Evolutionary conservation across 306 rosid species (phyloP).

Genomic region (Bauhinia variegata): DNA sequence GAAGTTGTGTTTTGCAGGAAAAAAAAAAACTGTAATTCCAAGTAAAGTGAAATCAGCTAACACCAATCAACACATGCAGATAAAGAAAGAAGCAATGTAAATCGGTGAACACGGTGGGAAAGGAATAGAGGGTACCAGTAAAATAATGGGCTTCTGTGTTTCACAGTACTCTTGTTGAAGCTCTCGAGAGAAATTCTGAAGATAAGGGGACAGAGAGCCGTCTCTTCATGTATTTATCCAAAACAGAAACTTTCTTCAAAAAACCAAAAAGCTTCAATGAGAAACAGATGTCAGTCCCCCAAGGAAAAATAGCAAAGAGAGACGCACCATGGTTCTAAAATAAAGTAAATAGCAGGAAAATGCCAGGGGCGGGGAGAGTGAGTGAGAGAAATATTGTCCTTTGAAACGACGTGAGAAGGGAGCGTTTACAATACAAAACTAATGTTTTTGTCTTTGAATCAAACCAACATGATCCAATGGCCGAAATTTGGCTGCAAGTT

Average conservation of each 20-base stretch:
- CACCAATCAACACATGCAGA: slow-evolving; percentile 43
- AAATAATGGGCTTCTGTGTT: slow-evolving; percentile 62
- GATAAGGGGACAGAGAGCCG: slow-evolving; percentile 66
- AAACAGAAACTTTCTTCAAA: slow-evolving; percentile 19
- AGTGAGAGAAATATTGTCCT: background rate
- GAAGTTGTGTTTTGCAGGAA: background rate
- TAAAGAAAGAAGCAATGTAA: background rate
- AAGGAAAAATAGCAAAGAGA: slow-evolving; percentile 23
- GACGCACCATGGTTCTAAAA: background rate
- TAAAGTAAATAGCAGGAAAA: slow-evolving; percentile 38
- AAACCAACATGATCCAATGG: no score
- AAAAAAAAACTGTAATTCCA: slow-evolving; percentile 15
- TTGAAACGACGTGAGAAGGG: slow-evolving; percentile 13
- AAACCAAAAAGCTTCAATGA: slow-evolving; percentile 26
- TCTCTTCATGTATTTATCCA: slow-evolving; percentile 81
- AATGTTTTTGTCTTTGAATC: no score
- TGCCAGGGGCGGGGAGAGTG: background rate
- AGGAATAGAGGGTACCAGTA: slow-evolving; percentile 50
- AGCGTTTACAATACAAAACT: no score
- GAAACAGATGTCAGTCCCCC: slow-evolving; percentile 11
- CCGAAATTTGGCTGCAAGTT: no score
- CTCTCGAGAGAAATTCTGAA: slow-evolving; percentile 68
- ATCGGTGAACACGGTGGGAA: background rate
- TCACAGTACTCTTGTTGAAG: slow-evolving; percentile 81
- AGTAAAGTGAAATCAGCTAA: slow-evolving; percentile 17